Conservation (phyloP, 2,329 filamentous ascomycete genomes). For the Fusarium sambucinum region DNA sequence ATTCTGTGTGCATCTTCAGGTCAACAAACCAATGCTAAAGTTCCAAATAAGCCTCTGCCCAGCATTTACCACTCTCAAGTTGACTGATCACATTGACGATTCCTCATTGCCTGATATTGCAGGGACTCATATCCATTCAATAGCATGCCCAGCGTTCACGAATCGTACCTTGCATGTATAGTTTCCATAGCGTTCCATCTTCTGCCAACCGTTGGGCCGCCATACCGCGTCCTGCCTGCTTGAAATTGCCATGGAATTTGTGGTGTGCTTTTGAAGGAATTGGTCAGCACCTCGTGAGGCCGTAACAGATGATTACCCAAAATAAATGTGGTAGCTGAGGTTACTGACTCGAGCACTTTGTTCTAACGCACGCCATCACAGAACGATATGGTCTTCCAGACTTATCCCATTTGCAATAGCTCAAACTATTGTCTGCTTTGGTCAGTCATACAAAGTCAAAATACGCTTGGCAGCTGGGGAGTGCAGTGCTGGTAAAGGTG, state of each 20-base stretch:
- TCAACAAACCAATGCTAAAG: constrained; percentile 16
- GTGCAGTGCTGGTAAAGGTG: neutral
- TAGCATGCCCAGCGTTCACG: neutral
- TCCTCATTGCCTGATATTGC: constrained; percentile 1
- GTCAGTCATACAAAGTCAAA: neutral
- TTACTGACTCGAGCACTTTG: constrained; percentile 10
- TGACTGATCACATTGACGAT: neutral
- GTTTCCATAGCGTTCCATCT: neutral
- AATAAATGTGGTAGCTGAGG: neutral
- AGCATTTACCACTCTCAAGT: neutral
- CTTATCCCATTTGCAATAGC: neutral
- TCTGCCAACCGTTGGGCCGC: neutral
- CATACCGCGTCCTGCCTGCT: neutral
- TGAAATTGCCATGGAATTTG: constrained; percentile 9
- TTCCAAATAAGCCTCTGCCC: neutral
- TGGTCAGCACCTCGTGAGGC: neutral
- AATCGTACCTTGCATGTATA: constrained; percentile 5
- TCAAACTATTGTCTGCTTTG: neutral
- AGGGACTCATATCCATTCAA: neutral
- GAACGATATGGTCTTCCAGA: neutral
- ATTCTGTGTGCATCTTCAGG: constrained; percentile 16
- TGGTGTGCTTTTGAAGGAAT: neutral
- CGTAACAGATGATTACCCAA: neutral
- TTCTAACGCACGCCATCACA: neutral
- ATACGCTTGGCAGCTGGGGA: neutral